Conservation (phyloP, 331 rosid genomes). For the Prunus yedoensis region DNA sequence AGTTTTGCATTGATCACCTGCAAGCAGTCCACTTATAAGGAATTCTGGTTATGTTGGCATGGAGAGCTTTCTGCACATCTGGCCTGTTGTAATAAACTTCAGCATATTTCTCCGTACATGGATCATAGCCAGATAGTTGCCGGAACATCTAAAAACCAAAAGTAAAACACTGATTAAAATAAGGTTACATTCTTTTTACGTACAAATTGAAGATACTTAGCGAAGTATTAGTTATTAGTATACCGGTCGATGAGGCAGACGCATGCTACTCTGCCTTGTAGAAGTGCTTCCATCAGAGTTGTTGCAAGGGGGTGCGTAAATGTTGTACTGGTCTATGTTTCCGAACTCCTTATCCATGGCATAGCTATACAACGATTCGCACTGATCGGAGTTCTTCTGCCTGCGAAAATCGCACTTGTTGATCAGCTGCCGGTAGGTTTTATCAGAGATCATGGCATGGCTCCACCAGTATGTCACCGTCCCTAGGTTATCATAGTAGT, state of each 20-base stretch:
- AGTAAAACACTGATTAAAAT: neutral
- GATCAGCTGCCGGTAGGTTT: constrained; percentile 71
- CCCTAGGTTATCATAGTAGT: constrained; percentile 86
- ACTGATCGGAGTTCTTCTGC: constrained; percentile 79
- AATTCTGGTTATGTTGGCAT: constrained; percentile 77
- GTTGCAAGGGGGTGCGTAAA: constrained; percentile 91
- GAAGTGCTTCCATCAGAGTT: constrained; percentile 61
- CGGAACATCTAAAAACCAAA: constrained; percentile 37
- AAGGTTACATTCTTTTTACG: neutral
- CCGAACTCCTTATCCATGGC: constrained; percentile 98
- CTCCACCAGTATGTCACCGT: constrained; percentile 99
- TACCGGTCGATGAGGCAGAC: constrained; percentile 86
- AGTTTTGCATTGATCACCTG: constrained; percentile 41
- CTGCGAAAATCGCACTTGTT: constrained; percentile 73
- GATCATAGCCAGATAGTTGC: constrained; percentile 76
- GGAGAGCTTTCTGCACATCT: constrained; percentile 90
- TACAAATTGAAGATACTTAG: neutral
- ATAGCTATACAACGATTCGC: constrained; percentile 75
- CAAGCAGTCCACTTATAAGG: constrained; percentile 96
- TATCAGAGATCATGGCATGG: constrained; percentile 98
- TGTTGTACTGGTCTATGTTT: constrained; percentile 93
- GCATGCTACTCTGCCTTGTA: constrained; percentile 50
- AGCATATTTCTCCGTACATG: constrained; percentile 93
- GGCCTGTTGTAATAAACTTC: constrained; percentile 82
- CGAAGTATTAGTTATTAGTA: neutral